Conservation (phyloP, 2,329 filamentous ascomycete genomes). For the Aureobasidium zeae region DNA sequence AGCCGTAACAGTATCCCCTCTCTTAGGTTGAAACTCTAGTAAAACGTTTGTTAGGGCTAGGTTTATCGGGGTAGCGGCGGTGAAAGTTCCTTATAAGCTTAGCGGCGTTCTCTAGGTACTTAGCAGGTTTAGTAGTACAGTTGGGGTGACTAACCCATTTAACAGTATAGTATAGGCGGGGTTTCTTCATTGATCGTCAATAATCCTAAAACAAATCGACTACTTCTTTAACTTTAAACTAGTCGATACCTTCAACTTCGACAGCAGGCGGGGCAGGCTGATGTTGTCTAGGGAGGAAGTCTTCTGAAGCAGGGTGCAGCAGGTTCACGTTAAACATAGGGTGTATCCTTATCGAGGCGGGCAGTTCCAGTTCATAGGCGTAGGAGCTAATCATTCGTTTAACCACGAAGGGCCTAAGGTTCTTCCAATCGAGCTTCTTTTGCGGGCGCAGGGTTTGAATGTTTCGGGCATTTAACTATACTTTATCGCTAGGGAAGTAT, state of each 20-base stretch:
- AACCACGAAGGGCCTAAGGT: neutral
- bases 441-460: neutral
- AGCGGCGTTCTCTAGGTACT: neutral
- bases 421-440: slow-evolving; percentile 2
- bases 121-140: neutral
- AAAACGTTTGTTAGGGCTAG: slow-evolving; percentile 2
- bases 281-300: neutral
- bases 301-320: neutral
- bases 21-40: slow-evolving; percentile 6
- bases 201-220: neutral
- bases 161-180: neutral
- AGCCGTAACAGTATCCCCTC: neutral
- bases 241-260: neutral
- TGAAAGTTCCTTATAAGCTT: slow-evolving; percentile 1
- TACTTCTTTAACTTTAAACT: slow-evolving; percentile 1
- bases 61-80: neutral
- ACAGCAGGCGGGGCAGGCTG: neutral
- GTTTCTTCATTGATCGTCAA: neutral
- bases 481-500: neutral
- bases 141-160: neutral
- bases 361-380: slow-evolving; percentile 1
- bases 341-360: neutral
- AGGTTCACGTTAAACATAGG: slow-evolving; percentile 6
- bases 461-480: neutral
- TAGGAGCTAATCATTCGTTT: slow-evolving; percentile 3